Percentiles rank a stretch among this genome's conserved stretches.
Conservation (phyloP, 805 yeast species). For the Ogataea methylovora region DNA sequence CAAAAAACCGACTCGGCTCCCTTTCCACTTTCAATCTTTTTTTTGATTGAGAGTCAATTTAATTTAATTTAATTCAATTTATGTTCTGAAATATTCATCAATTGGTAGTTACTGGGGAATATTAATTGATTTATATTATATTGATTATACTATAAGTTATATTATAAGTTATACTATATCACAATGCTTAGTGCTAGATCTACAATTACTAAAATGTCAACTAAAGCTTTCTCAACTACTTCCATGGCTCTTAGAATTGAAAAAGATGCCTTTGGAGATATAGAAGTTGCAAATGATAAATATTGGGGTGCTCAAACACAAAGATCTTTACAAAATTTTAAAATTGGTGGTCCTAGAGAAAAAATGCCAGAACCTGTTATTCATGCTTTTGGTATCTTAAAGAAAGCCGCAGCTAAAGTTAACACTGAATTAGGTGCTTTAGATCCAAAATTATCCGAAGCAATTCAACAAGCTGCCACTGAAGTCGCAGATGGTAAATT, state of each 20-base stretch:
- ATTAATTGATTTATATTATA: no score
- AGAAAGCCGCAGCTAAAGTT: conserved; percentile 91
- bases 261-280: conserved; percentile 94
- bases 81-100: no score
- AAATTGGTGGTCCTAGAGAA: conserved; percentile 90
- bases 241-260: conserved; percentile 52
- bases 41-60: no score
- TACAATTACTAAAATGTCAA: conserved; percentile 4
- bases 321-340: conserved; percentile 87
- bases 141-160: neutral
- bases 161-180: no score
- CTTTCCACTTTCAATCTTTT: no score
- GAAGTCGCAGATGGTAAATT: conserved; percentile 92
- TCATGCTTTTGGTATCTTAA: conserved; percentile 86
- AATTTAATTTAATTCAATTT: no score
- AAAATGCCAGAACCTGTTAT: conserved; percentile 87
- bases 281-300: conserved; percentile 77
- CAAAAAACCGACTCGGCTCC: no score
- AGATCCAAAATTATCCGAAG: conserved; percentile 75
- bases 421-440: conserved; percentile 74
- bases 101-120: no score
- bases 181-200: neutral
- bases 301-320: conserved; percentile 99
- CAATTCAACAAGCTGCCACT: conserved; percentile 90
- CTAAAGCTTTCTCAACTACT: conserved; percentile 20